These are phyloP conservation scores for Monosporascus sp. DNA, from an alignment of 2,329 filamentous ascomycete genomes.

Conservation along the genomic window DNA sequence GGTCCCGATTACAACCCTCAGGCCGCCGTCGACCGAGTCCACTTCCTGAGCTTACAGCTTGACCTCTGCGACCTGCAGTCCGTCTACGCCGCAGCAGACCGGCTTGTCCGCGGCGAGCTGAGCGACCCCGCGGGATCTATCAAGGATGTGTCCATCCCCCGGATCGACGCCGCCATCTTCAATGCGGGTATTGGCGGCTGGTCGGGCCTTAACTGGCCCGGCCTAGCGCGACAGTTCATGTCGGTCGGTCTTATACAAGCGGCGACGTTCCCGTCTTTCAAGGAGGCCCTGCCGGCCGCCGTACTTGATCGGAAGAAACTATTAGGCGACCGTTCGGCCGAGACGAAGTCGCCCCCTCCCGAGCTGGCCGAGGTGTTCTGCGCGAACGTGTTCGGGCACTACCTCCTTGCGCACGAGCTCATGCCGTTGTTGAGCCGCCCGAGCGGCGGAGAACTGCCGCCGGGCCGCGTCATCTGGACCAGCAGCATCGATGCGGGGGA, in stretches of 20 bases:
- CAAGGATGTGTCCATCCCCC: constrained; percentile 50
- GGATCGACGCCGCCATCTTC: constrained; percentile 73
- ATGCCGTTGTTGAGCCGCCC: constrained; percentile 63
- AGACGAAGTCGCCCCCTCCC: constrained; percentile 39
- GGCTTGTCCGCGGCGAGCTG: constrained; percentile 39
- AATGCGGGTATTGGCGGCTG: constrained; percentile 90
- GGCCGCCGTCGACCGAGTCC: constrained; percentile 45
- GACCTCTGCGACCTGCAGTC: constrained; percentile 55
- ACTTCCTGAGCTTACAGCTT: constrained; percentile 53
- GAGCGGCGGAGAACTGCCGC: constrained; percentile 29
- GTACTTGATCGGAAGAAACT: constrained; percentile 36
- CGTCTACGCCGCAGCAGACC: constrained; percentile 44
- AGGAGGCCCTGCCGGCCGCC: constrained; percentile 51
- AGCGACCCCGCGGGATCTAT: constrained; percentile 35
- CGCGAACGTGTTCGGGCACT: constrained; percentile 93
- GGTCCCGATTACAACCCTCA: constrained; percentile 35
- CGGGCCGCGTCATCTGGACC: constrained; percentile 78
- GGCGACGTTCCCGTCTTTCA: constrained; percentile 74
- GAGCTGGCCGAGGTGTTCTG: constrained; percentile 77
- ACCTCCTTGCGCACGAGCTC: constrained; percentile 77
- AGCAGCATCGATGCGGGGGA: constrained; percentile 68
- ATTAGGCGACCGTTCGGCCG: constrained; percentile 19
- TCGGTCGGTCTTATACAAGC: constrained; percentile 58
- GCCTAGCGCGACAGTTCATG: constrained; percentile 49
- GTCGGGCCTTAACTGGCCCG: constrained; percentile 68